Percentiles rank a stretch among this genome's conserved stretches.
Evolutionary conservation across 768 basidiomycete genomes (phyloP).

Genomic region (Lentinula detonsa): DNA sequence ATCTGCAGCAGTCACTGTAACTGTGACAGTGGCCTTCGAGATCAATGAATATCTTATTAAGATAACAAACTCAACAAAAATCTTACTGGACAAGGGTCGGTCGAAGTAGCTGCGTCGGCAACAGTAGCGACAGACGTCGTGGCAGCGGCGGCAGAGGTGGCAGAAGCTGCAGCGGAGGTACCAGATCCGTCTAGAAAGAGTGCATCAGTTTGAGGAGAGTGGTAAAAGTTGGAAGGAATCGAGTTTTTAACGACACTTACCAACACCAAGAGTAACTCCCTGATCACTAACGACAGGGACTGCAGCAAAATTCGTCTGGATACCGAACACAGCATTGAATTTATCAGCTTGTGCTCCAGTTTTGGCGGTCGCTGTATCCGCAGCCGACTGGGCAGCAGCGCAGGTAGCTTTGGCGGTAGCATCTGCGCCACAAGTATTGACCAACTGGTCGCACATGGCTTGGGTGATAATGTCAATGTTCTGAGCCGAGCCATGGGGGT

Average conservation of each 20-base stretch:
- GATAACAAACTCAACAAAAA: background rate
- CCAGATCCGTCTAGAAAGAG: background rate
- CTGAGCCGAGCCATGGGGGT: slow-evolving; percentile 50
- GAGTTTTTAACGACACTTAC: background rate
- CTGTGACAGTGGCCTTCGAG: slow-evolving; percentile 10
- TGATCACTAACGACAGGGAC: slow-evolving; percentile 17
- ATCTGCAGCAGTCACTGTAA: slow-evolving; percentile 16
- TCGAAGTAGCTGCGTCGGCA: slow-evolving; percentile 8
- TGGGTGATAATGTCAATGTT: slow-evolving; percentile 48
- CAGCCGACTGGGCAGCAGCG: slow-evolving; percentile 31
- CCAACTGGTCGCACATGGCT: slow-evolving; percentile 50
- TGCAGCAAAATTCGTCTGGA: slow-evolving; percentile 32
- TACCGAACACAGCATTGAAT: slow-evolving; percentile 39
- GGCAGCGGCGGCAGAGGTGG: background rate
- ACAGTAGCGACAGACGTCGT: background rate
- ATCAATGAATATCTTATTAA: background rate
- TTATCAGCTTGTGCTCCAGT: slow-evolving; percentile 56
- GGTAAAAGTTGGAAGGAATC: background rate
- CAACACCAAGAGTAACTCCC: background rate
- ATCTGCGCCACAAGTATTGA: slow-evolving; percentile 48
- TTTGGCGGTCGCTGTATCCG: slow-evolving; percentile 29
- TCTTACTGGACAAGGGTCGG: background rate
- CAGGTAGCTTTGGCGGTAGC: slow-evolving; percentile 47
- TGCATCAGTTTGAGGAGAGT: background rate
- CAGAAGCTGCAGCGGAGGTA: background rate